Conservation (phyloP, 1,139 yeast genomes). For the Lodderomyces elongisporus region DNA sequence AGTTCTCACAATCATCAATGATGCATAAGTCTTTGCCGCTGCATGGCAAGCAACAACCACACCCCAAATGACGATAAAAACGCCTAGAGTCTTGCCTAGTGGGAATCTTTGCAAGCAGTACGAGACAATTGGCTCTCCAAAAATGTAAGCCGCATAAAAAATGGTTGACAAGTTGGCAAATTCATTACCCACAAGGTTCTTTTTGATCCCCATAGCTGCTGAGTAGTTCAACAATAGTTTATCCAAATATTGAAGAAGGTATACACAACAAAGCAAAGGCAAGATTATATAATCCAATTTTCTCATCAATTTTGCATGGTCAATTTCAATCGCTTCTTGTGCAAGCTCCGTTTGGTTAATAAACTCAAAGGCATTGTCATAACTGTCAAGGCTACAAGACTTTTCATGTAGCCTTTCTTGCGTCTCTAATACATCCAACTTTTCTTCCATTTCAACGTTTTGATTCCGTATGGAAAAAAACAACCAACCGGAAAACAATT, state of each 20-base stretch:
- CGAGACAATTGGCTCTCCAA: slow-evolving; percentile 42
- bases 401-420: no score
- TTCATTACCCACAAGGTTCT: slow-evolving; percentile 27
- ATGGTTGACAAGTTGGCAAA: slow-evolving; percentile 41
- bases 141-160: slow-evolving; percentile 42
- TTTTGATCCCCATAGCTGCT: slow-evolving; percentile 48
- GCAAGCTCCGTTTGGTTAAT: slow-evolving; percentile 10
- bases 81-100: slow-evolving; percentile 34
- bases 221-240: slow-evolving; percentile 43
- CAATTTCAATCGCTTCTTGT: slow-evolving; percentile 3
- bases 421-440: no score
- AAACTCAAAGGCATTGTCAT: slow-evolving; percentile 12
- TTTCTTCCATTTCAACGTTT: no score
- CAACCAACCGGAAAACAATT: no score
- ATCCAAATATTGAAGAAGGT: slow-evolving; percentile 43
- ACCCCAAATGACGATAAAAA: slow-evolving; percentile 40
- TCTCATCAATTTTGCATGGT: slow-evolving; percentile 12
- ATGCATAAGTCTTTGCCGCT: slow-evolving; percentile 33
- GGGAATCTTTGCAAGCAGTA: slow-evolving; percentile 35
- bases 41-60: slow-evolving; percentile 30
- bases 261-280: slow-evolving; percentile 33
- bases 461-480: no score
- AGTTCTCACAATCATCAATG: slow-evolving; percentile 38
- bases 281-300: slow-evolving; percentile 29
- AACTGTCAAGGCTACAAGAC: background rate